Percentiles rank a stretch among this genome's conserved stretches.
phyloP scores from a whole-genome alignment of 2,329 filamentous ascomycete genomes.

The Botrytis medusae region DNA sequence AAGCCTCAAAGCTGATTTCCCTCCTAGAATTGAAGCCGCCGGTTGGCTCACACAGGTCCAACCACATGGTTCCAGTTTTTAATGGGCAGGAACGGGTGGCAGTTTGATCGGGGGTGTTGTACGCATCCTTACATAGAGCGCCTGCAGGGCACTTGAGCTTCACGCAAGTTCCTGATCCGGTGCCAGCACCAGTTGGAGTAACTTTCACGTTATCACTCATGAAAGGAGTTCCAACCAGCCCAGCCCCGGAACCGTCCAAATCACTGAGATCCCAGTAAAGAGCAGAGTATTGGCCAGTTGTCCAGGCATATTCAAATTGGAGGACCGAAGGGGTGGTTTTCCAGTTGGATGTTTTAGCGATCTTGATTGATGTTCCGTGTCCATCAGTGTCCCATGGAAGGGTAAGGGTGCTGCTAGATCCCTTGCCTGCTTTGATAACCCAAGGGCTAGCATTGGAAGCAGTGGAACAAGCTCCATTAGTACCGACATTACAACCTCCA shows the following conservation, averaged over 20 bases:
- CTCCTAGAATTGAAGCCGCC: constrained; percentile 11
- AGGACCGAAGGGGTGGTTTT: constrained; percentile 13
- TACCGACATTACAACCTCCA: constrained; percentile 16
- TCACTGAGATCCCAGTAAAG: constrained; percentile 24
- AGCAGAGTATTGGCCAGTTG: constrained; percentile 7
- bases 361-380: constrained; percentile 17
- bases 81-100: constrained; percentile 17
- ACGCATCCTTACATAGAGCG: constrained; percentile 19
- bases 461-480: constrained; percentile 13
- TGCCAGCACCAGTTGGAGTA: constrained; percentile 17
- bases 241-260: constrained; percentile 19
- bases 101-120: constrained; percentile 15
- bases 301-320: constrained; percentile 22
- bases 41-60: constrained; percentile 19
- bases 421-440: constrained; percentile 18
- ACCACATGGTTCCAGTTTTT: constrained; percentile 16
- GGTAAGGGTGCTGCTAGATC: constrained; percentile 12
- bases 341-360: constrained; percentile 21
- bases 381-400: constrained; percentile 18
- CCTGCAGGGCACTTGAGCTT: constrained; percentile 18
- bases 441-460: constrained; percentile 13
- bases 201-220: constrained; percentile 19
- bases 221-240: constrained; percentile 23
- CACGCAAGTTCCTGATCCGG: constrained; percentile 15
- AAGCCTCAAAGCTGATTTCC: constrained; percentile 15